Evolutionary conservation across 2,329 filamentous ascomycete genomes (phyloP).

Genomic region (Neofusicoccum kwambonambiense): DNA sequence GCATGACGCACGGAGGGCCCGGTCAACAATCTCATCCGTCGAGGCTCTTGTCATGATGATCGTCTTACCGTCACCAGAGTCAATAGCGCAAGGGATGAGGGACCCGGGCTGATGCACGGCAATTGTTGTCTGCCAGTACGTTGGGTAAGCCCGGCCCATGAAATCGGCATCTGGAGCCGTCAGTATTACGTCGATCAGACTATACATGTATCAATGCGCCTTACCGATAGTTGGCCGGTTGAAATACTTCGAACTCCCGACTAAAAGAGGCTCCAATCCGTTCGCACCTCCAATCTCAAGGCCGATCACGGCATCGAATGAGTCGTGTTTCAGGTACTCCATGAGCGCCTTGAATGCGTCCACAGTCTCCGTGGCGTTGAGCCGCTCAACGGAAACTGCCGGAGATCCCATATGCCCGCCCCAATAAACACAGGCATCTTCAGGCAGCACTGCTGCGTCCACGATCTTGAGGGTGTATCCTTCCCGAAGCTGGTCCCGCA

Average conservation of each 20-base stretch:
- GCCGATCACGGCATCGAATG: slow-evolving; percentile 36
- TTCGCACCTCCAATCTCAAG: slow-evolving; percentile 51
- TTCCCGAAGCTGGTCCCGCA: slow-evolving; percentile 40
- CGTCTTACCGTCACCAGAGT: slow-evolving; percentile 18
- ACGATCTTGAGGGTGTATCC: slow-evolving; percentile 43
- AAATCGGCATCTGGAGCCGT: slow-evolving; percentile 13
- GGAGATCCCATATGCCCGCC: slow-evolving; percentile 47
- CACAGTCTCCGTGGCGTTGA: slow-evolving; percentile 40
- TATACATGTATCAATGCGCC: background rate
- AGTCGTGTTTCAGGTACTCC: slow-evolving; percentile 30
- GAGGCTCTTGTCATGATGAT: slow-evolving; percentile 20
- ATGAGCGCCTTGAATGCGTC: slow-evolving; percentile 40
- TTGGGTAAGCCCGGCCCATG: slow-evolving; percentile 15
- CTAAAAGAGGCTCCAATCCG: slow-evolving; percentile 26
- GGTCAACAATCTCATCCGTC: slow-evolving; percentile 20
- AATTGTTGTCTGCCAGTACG: slow-evolving; percentile 17
- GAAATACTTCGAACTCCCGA: slow-evolving; percentile 31
- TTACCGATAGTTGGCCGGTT: slow-evolving; percentile 16
- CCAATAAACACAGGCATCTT: slow-evolving; percentile 46
- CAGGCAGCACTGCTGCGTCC: slow-evolving; percentile 43
- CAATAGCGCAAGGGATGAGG: slow-evolving; percentile 13
- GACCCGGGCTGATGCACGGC: slow-evolving; percentile 15
- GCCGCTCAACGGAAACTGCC: slow-evolving; percentile 44
- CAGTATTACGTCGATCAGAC: background rate
- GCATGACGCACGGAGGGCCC: slow-evolving; percentile 21